These are phyloP conservation scores for Breviolum minutum DNA, from an alignment of 73 alveolate genomes.

Conservation along the genomic window DNA sequence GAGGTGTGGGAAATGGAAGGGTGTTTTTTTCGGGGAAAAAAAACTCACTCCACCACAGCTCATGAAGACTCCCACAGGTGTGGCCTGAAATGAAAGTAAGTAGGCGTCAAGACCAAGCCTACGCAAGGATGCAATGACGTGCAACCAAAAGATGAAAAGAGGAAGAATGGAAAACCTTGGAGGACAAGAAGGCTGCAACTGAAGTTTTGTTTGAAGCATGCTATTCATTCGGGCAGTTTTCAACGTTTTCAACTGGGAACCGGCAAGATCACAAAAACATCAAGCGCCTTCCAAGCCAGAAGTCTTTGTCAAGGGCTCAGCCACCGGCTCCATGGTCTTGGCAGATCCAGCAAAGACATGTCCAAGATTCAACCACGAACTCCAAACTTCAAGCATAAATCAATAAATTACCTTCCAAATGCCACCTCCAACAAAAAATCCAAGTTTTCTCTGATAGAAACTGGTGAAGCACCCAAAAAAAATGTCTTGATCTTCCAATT, in stretches of 20 bases:
- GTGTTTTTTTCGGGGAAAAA: not conserved
- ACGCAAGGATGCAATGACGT: not conserved
- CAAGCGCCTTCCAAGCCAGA: no score
- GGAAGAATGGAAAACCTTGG: not conserved
- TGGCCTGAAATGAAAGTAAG: conserved; percentile 62
- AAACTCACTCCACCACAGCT: not conserved
- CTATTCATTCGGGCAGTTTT: not conserved
- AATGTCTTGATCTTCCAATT: not conserved
- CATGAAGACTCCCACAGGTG: not conserved
- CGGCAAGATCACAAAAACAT: not conserved
- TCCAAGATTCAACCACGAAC: not conserved
- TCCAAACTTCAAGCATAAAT: not conserved
- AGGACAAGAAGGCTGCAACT: not conserved
- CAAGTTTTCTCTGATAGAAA: not conserved
- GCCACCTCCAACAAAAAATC: not conserved
- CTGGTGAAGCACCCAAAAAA: no score
- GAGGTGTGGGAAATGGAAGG: not conserved
- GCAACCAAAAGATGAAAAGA: not conserved
- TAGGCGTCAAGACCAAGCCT: conserved; percentile 61
- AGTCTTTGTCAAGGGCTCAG: no score
- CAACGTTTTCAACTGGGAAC: no score
- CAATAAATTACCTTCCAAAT: not conserved
- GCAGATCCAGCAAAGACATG: not conserved
- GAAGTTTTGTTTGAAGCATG: not conserved
- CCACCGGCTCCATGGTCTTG: not conserved